Percentiles rank a stretch among this genome's conserved stretches.
phyloP scores from a whole-genome alignment of 371 early-diverging fungal genomes.

The Nematocida minor region DNA sequence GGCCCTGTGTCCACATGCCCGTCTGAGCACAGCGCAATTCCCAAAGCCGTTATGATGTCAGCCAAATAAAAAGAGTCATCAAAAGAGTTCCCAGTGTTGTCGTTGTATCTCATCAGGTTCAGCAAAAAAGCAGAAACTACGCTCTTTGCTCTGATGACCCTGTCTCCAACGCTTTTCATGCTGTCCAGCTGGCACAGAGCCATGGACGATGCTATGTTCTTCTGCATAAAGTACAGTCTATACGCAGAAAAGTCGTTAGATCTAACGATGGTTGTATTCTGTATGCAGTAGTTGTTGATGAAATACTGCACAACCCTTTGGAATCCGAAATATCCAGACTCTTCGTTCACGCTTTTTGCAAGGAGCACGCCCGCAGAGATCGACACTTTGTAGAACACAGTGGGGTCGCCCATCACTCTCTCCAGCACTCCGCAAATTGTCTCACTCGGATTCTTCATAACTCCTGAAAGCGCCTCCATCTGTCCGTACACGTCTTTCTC shows the following conservation, averaged over 20 bases:
- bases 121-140: constrained; percentile 62
- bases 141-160: constrained; percentile 35
- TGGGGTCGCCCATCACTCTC: constrained; percentile 70
- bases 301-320: constrained; percentile 65
- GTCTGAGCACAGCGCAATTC: constrained; percentile 47
- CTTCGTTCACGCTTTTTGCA: constrained; percentile 66
- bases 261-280: constrained; percentile 63
- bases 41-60: constrained; percentile 54
- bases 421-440: constrained; percentile 50
- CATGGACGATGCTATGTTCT: constrained; percentile 58
- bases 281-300: constrained; percentile 63
- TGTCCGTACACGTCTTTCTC: constrained; percentile 90
- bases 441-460: constrained; percentile 50
- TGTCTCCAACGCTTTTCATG: constrained; percentile 35
- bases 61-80: constrained; percentile 63
- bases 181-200: constrained; percentile 46
- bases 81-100: constrained; percentile 60
- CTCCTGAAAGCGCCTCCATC: constrained; percentile 68
- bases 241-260: constrained; percentile 62
- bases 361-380: constrained; percentile 79
- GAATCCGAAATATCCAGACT: constrained; percentile 64
- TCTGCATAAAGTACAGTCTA: constrained; percentile 63
- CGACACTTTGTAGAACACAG: constrained; percentile 80
- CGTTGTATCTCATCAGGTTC: constrained; percentile 65
- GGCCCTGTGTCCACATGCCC: constrained; percentile 8